These are phyloP conservation scores for Fraxinus paxiana DNA, from an alignment of 305 asterid genomes.

Conservation along the genomic window DNA sequence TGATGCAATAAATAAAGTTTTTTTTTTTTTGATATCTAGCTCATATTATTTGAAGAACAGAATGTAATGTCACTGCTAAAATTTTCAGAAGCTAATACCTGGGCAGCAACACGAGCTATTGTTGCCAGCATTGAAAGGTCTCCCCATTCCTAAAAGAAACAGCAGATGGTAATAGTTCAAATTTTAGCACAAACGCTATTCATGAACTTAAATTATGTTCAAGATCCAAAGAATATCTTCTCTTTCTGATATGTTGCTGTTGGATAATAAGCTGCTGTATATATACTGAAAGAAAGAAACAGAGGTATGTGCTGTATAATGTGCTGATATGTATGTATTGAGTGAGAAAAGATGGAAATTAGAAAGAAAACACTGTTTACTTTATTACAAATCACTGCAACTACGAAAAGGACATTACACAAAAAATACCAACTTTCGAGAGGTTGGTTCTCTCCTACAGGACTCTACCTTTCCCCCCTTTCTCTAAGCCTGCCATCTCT, in stretches of 20 bases:
- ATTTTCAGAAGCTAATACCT: conserved; percentile 37
- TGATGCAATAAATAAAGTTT: neutral
- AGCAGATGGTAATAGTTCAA: neutral
- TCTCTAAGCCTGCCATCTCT: neutral
- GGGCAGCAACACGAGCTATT: conserved; percentile 87
- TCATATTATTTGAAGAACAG: neutral
- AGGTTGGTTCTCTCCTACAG: neutral
- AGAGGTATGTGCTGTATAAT: neutral
- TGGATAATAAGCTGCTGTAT: neutral
- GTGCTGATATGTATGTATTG: neutral
- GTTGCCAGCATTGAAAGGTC: conserved; percentile 96
- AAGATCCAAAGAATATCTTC: neutral
- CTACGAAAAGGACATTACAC: neutral
- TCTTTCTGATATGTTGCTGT: neutral
- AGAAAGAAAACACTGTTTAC: neutral
- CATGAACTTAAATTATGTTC: neutral
- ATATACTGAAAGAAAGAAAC: neutral
- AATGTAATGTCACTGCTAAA: neutral
- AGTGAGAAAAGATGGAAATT: neutral
- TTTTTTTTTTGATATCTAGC: neutral
- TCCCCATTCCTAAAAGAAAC: conserved; percentile 80
- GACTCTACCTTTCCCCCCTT: neutral
- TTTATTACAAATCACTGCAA: neutral
- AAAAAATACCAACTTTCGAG: neutral
- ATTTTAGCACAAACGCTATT: neutral